Conservation (phyloP, 441 rosid genomes). For the Pelargonium fulgidum region DNA sequence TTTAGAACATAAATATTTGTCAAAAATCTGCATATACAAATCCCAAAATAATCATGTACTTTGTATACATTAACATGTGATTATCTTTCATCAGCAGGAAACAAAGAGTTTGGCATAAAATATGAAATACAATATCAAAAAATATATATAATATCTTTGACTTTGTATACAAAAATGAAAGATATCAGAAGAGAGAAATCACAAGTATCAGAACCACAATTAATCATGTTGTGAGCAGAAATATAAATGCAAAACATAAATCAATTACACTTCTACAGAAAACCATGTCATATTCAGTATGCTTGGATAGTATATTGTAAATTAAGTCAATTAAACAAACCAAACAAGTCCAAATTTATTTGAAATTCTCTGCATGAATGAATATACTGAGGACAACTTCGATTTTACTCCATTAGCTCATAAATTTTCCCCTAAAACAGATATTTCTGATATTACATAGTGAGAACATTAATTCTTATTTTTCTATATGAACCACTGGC, state of each 20-base stretch:
- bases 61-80: conserved; percentile 12
- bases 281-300: background rate
- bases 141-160: background rate
- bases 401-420: background rate
- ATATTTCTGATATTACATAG: background rate
- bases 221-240: background rate
- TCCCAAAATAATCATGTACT: conserved; percentile 16
- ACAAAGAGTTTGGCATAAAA: conserved; percentile 9
- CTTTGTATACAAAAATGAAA: background rate
- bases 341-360: background rate
- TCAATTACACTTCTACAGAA: conserved; percentile 1
- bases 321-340: background rate
- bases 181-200: background rate
- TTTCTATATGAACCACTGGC: background rate
- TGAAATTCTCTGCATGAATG: background rate
- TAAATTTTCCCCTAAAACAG: background rate
- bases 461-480: conserved; percentile 2
- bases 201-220: background rate
- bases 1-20: conserved; percentile 63
- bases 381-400: background rate
- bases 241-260: background rate
- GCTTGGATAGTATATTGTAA: background rate
- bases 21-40: conserved; percentile 52
- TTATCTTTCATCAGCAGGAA: conserved; percentile 14
- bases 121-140: background rate